Conservation (phyloP, 192 early-diverging fungal genomes). For the Coemansia sp. region DNA sequence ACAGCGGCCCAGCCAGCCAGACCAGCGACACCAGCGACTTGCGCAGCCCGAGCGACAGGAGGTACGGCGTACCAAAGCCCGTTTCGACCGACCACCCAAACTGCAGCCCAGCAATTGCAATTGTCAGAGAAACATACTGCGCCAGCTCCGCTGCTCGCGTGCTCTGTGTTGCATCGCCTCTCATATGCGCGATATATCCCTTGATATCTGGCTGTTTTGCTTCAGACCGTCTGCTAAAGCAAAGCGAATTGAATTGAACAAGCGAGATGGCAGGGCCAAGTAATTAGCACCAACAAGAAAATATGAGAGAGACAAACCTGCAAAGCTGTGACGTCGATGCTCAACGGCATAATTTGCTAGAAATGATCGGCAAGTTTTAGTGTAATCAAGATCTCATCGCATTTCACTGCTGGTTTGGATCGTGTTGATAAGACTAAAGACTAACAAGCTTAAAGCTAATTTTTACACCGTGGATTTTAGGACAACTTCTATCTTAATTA, state of each 20-base stretch:
- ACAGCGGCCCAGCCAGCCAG: conserved; percentile 91
- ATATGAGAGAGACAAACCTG: not conserved
- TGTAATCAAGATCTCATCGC: not conserved
- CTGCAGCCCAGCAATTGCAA: conserved; percentile 53
- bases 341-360: not conserved
- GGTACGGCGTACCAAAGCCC: conserved; percentile 76
- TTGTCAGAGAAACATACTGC: conserved; percentile 44
- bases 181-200: not conserved
- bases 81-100: conserved; percentile 56
- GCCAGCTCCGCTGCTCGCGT: conserved; percentile 9
- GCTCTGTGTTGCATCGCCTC: not conserved
- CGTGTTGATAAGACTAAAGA: not conserved
- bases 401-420: not conserved
- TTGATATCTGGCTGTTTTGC: not conserved
- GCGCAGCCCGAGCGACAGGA: conserved; percentile 78
- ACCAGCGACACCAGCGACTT: conserved; percentile 85
- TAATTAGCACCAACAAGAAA: not conserved
- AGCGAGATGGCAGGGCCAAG: not conserved
- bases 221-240: too few relatives aligned
- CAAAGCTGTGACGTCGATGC: not conserved
- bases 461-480: too few relatives aligned
- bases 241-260: not conserved
- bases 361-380: not conserved
- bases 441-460: too few relatives aligned
- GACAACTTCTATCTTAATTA: too few relatives aligned